Base-by-base conservation (phyloP, 2,329 filamentous ascomycete species). In the Cladophialophora exuberans region DNA sequence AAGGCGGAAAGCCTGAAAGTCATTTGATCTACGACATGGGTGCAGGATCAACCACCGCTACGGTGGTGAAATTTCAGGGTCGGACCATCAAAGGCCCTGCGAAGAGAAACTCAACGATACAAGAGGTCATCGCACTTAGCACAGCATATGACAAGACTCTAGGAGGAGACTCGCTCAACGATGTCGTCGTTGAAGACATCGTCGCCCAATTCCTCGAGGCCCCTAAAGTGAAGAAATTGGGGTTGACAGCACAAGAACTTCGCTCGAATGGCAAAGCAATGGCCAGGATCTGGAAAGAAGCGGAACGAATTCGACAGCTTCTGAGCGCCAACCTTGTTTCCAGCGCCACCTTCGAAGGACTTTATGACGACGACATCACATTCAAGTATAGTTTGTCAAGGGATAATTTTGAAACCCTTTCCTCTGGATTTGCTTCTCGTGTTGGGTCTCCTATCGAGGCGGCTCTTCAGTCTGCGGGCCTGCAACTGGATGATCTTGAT, bases 11-110 rank as follows among this genome's bases (percentile, higher is more conserved):
- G 76, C 87, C 94, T 0, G 94, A 99, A 73, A 84, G 92, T 65
- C 90, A 99, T 74, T 76, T 99, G 70, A 84, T 99, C 25, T 99
- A 94, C 68, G 94, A 99, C 70, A 97, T 99, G 92, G 94, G 94
- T 63, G 92, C 94, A 63, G 94, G 94, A 3, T 97, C 90, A 41
- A 89, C 93, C 26, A 96, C 90, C 65, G 93, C 93, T 3, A 94
- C 91, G 5, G 78, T 99, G 48, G 75, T 99, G 69, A 88, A 86
- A 66, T 96, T 99, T 75, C 92, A 97, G 72, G 88, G 89, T 69
- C 86, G 87, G 64, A 86, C 82, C 1, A 87, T 97, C 60, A 99
- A 97, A 79, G 93, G 97, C 65, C 76, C 93, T 52, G 92, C 91
- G 62, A 91, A 89, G 71, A 93, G 84, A 78, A 97, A 97, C 80